Percentiles rank a stretch among this genome's conserved stretches.
Conservation (phyloP, 495 filamentous ascomycete species). For the Hyaloscypha variabilis region DNA sequence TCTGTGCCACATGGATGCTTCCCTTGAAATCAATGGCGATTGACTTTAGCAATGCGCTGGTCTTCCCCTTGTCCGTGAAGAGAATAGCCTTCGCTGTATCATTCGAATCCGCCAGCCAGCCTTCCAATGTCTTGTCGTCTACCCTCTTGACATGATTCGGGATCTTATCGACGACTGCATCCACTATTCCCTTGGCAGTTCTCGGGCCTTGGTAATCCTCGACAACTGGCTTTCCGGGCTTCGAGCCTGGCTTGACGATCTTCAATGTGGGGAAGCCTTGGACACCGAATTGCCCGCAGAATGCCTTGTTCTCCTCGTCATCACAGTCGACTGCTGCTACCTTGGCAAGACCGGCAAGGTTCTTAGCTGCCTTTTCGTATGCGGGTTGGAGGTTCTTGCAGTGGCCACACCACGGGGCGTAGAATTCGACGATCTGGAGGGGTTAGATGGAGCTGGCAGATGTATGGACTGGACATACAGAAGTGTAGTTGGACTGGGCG, state of each 20-base stretch:
- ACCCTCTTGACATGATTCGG: slow-evolving; percentile 87
- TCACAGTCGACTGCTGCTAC: slow-evolving; percentile 96
- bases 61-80: slow-evolving; percentile 93
- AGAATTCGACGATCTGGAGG: slow-evolving; percentile 73
- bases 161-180: slow-evolving; percentile 82
- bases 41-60: slow-evolving; percentile 77
- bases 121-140: slow-evolving; percentile 76
- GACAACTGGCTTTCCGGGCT: slow-evolving; percentile 77
- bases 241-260: slow-evolving; percentile 85
- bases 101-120: slow-evolving; percentile 73
- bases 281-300: slow-evolving; percentile 88
- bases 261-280: slow-evolving; percentile 97
- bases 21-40: slow-evolving; percentile 92
- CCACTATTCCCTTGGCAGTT: slow-evolving; percentile 82
- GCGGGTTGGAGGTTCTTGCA: slow-evolving; percentile 94
- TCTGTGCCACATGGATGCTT: slow-evolving; percentile 78
- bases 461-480: slow-evolving; percentile 57
- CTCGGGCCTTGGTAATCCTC: slow-evolving; percentile 92
- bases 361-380: slow-evolving; percentile 91
- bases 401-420: slow-evolving; percentile 95
- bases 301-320: slow-evolving; percentile 86
- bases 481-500: slow-evolving; percentile 85
- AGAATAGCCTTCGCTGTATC: slow-evolving; percentile 83
- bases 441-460: slow-evolving; percentile 15
- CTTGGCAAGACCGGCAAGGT: slow-evolving; percentile 85